Conservation (phyloP, 1,284 basidiomycete species). For the Meripilus lineatus region DNA sequence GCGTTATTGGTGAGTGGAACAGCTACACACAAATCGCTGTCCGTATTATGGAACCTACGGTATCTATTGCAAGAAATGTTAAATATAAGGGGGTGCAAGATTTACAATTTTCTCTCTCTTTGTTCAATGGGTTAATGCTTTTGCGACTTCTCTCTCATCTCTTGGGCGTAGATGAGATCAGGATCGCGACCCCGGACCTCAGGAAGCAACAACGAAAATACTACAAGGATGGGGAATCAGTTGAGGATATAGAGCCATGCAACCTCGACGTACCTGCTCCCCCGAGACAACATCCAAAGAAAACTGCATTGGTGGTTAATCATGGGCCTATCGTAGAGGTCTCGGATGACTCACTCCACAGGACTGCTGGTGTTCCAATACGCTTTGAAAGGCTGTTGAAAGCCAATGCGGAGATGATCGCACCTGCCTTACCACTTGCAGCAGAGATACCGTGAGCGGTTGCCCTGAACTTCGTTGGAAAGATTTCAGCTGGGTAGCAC, state of each 20-base stretch:
- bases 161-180: slow-evolving; percentile 56
- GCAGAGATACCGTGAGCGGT: slow-evolving; percentile 82
- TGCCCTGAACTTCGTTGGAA: slow-evolving; percentile 80
- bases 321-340: slow-evolving; percentile 16
- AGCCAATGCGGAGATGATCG: slow-evolving; percentile 74
- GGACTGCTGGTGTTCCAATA: slow-evolving; percentile 56
- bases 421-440: slow-evolving; percentile 74
- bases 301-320: slow-evolving; percentile 33
- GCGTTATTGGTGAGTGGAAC: too few relatives aligned
- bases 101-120: background rate
- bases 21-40: too few relatives aligned
- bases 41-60: too few relatives aligned
- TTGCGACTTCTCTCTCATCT: slow-evolving; percentile 22
- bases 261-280: slow-evolving; percentile 33
- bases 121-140: background rate
- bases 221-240: slow-evolving; percentile 14
- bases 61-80: too few relatives aligned
- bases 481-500: slow-evolving; percentile 55
- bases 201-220: slow-evolving; percentile 69
- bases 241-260: background rate
- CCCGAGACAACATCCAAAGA: slow-evolving; percentile 53
- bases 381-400: slow-evolving; percentile 67
- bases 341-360: slow-evolving; percentile 55
- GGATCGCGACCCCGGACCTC: slow-evolving; percentile 76
- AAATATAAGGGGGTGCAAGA: too few relatives aligned